phyloP scores from a whole-genome alignment of 345 rosid species.

The Lepidium sativum region DNA sequence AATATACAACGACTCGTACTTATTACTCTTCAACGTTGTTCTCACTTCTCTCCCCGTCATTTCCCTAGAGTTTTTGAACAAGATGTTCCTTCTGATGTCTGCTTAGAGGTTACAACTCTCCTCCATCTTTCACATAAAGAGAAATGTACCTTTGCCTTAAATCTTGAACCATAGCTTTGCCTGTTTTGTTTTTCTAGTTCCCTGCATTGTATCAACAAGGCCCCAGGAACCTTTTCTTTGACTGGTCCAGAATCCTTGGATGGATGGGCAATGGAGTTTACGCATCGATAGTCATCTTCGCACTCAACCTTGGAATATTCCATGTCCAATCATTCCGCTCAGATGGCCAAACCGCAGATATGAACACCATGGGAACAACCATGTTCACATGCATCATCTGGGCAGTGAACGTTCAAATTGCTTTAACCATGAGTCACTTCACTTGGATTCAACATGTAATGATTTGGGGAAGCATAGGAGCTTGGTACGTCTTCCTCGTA shows the following conservation, averaged over 20 bases:
- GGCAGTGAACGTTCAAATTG: conserved; percentile 68
- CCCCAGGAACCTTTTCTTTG: conserved; percentile 52
- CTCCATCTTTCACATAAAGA: neutral
- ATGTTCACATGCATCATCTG: conserved; percentile 52
- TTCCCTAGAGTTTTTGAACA: conserved; percentile 72
- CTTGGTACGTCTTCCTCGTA: conserved; percentile 56
- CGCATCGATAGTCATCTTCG: conserved; percentile 48
- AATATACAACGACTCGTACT: conserved; percentile 63
- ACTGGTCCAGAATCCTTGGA: conserved; percentile 59
- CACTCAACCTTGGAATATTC: conserved; percentile 83
- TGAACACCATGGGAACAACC: conserved; percentile 46
- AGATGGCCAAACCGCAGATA: too few relatives aligned
- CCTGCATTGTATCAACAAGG: conserved; percentile 81
- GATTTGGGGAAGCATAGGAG: conserved; percentile 65
- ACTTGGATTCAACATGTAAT: conserved; percentile 69
- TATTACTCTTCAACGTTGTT: conserved; percentile 61
- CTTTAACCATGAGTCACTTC: conserved; percentile 59
- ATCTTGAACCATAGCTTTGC: neutral
- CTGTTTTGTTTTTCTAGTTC: conserved; percentile 32
- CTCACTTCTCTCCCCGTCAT: conserved; percentile 75
- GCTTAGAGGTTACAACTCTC: conserved; percentile 51
- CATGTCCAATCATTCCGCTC: too few relatives aligned
- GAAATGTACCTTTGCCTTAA: neutral
- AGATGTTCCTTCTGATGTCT: conserved; percentile 67
- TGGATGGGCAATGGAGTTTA: conserved; percentile 59